Percentiles rank a stretch among this genome's conserved stretches.
Conservation (phyloP, 352 stramenopile species). For the Phytophthora aleatoria region DNA sequence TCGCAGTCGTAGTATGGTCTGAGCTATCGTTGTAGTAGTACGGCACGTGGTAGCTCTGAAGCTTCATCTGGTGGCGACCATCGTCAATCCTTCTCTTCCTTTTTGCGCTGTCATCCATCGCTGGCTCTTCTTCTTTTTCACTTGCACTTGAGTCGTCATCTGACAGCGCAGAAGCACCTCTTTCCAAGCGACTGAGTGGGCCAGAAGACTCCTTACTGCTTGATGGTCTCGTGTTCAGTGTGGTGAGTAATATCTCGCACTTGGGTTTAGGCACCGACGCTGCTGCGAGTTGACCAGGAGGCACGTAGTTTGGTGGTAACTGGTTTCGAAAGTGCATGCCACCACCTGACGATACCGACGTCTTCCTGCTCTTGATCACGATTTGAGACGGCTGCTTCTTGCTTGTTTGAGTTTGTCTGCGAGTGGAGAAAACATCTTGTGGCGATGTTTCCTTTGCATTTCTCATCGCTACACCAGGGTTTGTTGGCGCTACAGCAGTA, state of each 20-base stretch:
- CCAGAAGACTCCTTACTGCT: constrained; percentile 5
- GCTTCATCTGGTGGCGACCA: constrained; percentile 18
- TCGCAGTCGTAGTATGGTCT: background rate
- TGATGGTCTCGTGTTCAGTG: background rate
- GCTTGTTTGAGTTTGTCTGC: constrained; percentile 5
- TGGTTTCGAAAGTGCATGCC: constrained; percentile 83
- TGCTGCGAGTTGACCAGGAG: constrained; percentile 16
- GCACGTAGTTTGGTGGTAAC: constrained; percentile 67
- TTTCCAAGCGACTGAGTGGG: constrained; percentile 7
- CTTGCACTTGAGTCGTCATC: constrained; percentile 28
- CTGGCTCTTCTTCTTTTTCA: constrained; percentile 22
- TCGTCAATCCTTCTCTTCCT: constrained; percentile 9
- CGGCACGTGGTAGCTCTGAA: constrained; percentile 46
- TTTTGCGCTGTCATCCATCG: constrained; percentile 7
- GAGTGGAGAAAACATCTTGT: background rate
- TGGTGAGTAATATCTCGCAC: constrained; percentile 1
- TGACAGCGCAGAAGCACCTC: constrained; percentile 4
- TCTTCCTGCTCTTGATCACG: constrained; percentile 44
- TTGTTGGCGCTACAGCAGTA: background rate
- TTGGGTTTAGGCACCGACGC: constrained; percentile 19
- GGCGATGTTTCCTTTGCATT: constrained; percentile 1
- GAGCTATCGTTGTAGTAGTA: constrained; percentile 30
- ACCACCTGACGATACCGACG: constrained; percentile 19
- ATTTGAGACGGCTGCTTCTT: constrained; percentile 19
- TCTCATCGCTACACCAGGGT: background rate